A percentile compares a stretch with the other conserved stretches of the same genome.
Evolutionary conservation across 2,329 filamentous ascomycete species (phyloP).

Genomic region (Xylariaceae sp.): DNA sequence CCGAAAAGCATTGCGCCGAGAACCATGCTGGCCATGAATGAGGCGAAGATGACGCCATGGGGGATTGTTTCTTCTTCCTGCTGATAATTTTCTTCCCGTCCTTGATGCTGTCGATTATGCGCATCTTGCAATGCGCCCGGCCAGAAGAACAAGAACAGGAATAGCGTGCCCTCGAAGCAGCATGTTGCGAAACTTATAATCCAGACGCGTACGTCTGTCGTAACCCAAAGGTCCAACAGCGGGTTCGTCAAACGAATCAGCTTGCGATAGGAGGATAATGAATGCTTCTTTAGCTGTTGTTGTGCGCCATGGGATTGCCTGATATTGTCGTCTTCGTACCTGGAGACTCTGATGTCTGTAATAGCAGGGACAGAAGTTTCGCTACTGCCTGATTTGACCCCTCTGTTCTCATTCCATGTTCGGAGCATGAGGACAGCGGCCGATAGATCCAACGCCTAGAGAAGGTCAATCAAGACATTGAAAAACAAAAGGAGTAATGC

Average conservation of each 20-base stretch:
- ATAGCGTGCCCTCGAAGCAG: slow-evolving; percentile 34
- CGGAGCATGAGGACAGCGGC: slow-evolving; percentile 29
- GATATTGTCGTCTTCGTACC: not conserved
- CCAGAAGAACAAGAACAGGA: slow-evolving; percentile 34
- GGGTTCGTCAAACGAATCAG: too few species aligned
- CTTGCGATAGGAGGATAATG: too few species aligned
- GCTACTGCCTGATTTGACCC: not conserved
- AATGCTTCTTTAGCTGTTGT: too few species aligned
- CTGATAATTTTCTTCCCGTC: too few species aligned
- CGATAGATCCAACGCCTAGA: slow-evolving; percentile 18
- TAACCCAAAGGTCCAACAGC: too few species aligned
- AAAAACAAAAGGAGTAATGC: too few species aligned
- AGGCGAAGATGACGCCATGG: slow-evolving; percentile 53
- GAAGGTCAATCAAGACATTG: too few species aligned
- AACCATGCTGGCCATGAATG: slow-evolving; percentile 58
- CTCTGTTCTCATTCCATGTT: slow-evolving; percentile 30
- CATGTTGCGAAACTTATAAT: slow-evolving; percentile 31
- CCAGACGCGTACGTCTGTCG: slow-evolving; percentile 27
- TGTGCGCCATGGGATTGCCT: not conserved
- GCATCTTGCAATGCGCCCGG: slow-evolving; percentile 29
- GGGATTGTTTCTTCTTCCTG: slow-evolving; percentile 19
- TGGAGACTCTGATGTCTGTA: not conserved
- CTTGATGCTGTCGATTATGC: slow-evolving; percentile 16
- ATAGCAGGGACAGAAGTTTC: not conserved
- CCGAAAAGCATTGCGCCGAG: slow-evolving; percentile 54